A percentile compares a stretch with the other conserved stretches of the same genome.
phyloP scores from a whole-genome alignment of 23 red algal genomes.

The Gracilaria gracilis region DNA sequence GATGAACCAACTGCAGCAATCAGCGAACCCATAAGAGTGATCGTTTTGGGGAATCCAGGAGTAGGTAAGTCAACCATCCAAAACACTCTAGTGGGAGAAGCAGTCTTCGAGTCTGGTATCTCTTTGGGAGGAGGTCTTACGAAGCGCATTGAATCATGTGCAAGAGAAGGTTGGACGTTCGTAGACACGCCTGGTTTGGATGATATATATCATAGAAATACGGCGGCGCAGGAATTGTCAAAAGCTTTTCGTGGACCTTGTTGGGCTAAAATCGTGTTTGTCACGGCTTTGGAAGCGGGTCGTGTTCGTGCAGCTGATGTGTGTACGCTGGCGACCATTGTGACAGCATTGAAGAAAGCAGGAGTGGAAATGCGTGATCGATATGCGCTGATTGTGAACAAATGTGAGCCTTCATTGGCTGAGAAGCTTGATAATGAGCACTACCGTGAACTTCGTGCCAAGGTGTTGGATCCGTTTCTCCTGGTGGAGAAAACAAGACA shows the following conservation, averaged over 20 bases:
- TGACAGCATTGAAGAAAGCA: not conserved
- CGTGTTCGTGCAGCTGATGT: slow-evolving; percentile 13
- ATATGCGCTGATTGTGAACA: slow-evolving; percentile 2
- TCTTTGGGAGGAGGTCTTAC: slow-evolving; percentile 11
- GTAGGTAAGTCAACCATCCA: slow-evolving; percentile 23
- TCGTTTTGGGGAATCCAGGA: slow-evolving; percentile 1
- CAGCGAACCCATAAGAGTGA: slow-evolving; percentile 9
- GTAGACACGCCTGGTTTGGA: slow-evolving; percentile 25
- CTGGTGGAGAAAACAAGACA: not conserved
- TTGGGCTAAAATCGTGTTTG: not conserved
- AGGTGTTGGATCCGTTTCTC: not conserved
- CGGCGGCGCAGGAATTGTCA: not conserved
- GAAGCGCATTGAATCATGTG: not conserved
- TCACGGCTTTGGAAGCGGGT: slow-evolving; percentile 21
- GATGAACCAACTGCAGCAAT: not conserved
- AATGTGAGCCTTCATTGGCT: not conserved
- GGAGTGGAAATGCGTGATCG: not conserved
- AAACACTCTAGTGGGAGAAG: not conserved
- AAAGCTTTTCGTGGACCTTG: slow-evolving; percentile 6
- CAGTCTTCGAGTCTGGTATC: slow-evolving; percentile 10
- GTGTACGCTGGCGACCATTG: not conserved
- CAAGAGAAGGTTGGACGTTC: not conserved
- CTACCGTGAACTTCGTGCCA: not conserved
- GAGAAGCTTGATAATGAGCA: not conserved
- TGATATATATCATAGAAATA: slow-evolving; percentile 9